phyloP scores from a whole-genome alignment of 1,284 basidiomycete species.

The Trichosporon ovoides region DNA sequence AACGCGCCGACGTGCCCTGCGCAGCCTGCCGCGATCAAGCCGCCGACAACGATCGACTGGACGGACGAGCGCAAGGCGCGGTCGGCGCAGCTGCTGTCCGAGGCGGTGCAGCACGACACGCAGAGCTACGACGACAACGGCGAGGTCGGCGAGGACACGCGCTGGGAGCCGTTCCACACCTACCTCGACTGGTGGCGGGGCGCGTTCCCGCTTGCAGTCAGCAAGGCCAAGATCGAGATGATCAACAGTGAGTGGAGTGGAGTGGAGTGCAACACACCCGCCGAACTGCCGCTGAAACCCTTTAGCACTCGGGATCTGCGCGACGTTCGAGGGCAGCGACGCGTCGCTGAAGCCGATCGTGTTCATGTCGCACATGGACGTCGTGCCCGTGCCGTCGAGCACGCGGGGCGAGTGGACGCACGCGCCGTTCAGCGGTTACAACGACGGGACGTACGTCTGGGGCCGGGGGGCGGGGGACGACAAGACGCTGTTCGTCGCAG shows the following conservation, averaged over 20 bases:
- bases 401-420: constrained; percentile 47
- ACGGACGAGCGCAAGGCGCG: constrained; percentile 28
- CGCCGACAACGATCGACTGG: constrained; percentile 31
- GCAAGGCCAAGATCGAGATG: constrained; percentile 40
- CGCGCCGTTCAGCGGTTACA: constrained; percentile 43
- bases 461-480: constrained; percentile 47
- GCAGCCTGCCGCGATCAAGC: constrained; percentile 37
- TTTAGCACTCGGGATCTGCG: constrained; percentile 49
- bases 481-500: constrained; percentile 47
- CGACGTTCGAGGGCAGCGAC: constrained; percentile 51
- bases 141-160: constrained; percentile 42
- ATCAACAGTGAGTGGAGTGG: constrained; percentile 44
- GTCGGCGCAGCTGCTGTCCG: constrained; percentile 30
- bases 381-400: constrained; percentile 42
- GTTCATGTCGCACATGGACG: constrained; percentile 49
- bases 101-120: constrained; percentile 45
- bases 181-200: constrained; percentile 43
- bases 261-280: not conserved
- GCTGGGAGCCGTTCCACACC: constrained; percentile 46
- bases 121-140: constrained; percentile 47
- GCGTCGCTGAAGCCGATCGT: constrained; percentile 51
- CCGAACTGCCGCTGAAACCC: not conserved
- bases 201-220: constrained; percentile 38
- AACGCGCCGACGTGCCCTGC: constrained; percentile 28
- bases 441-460: constrained; percentile 44